Evolutionary conservation across 305 asterid species (phyloP).

Genomic region (Solanum hybrid): DNA sequence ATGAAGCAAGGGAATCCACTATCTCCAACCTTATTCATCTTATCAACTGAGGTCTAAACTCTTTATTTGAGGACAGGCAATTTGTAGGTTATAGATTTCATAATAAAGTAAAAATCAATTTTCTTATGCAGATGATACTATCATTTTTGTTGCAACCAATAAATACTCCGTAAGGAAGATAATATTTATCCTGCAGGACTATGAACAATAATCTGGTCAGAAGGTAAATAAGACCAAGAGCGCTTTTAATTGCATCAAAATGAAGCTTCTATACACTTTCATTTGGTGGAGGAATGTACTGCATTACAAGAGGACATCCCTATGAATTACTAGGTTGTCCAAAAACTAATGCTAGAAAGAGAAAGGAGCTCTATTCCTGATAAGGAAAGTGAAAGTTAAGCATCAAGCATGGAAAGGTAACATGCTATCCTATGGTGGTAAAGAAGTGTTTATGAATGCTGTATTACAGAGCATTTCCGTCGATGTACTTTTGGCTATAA

Average conservation of each 20-base stretch:
- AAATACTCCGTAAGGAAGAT: not conserved
- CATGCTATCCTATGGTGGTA: not conserved
- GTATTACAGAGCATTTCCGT: not conserved
- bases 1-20: not conserved
- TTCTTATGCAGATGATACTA: not conserved
- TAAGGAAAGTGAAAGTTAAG: not conserved
- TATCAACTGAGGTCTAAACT: not conserved
- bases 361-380: not conserved
- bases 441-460: not conserved
- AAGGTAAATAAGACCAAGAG: not conserved
- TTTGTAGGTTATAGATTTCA: not conserved
- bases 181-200: not conserved
- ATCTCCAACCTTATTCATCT: not conserved
- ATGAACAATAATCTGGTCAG: not conserved
- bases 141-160: not conserved
- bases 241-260: not conserved
- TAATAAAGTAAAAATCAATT: not conserved
- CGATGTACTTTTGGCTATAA: not conserved
- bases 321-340: not conserved
- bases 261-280: not conserved
- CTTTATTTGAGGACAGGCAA: not conserved
- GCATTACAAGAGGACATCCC: not conserved
- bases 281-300: not conserved
- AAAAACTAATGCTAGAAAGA: not conserved
- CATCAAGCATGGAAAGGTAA: not conserved